Evolutionary conservation across 2,329 filamentous ascomycete genomes (phyloP), one percentile per base, ranked within the genome.

Genomic region (Hymenotorrendiella dingleyae): DNA sequence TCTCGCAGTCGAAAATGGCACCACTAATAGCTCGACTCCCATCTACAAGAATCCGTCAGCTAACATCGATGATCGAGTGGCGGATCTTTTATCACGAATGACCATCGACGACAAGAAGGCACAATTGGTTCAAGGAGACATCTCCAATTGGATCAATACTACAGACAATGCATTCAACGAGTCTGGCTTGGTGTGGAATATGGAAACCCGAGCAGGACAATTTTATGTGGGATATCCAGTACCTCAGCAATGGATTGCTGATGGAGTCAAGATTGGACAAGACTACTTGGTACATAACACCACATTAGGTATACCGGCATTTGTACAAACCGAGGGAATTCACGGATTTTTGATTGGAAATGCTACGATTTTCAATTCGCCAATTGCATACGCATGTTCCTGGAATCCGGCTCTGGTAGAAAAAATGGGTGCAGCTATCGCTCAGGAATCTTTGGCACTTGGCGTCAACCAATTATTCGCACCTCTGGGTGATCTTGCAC

Each of bases 281-380:
- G 80, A 86, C 40, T 87, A 87, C 50, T 66, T 86, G 2, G 54
- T 80, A 36, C 67, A 85, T 14, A 78, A 82, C 50, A 84, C 80
- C 1, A 78, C 74, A 1, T 64, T 82, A 7, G 84, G 82, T 0
- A 88, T 88, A 40, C 84, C 84, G 6, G 78, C 84, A 1, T 72
- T 86, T 52, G 78, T 84, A 11, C 84, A 88, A 62, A 83, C 76
- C 3, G 84, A 89, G 63, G 82, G 78, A 27, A 82, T 88, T 33
- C 84, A 88, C 55, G 84, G 83, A 1, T 80, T 87, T 51, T 67
- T 86, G 23, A 74, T 82, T 32, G 74, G 75, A 8, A 87, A 87
- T 59, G 83, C 82, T 3, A 88, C 84, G 1, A 84, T 88, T 46
- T 89, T 87, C 68, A 88, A 87, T 63, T 85, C 80, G 1, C 84